Evolutionary conservation across 768 basidiomycete species (phyloP), one percentile per base, ranked within the genome.

Genomic region (Fomitopsis serialis): DNA sequence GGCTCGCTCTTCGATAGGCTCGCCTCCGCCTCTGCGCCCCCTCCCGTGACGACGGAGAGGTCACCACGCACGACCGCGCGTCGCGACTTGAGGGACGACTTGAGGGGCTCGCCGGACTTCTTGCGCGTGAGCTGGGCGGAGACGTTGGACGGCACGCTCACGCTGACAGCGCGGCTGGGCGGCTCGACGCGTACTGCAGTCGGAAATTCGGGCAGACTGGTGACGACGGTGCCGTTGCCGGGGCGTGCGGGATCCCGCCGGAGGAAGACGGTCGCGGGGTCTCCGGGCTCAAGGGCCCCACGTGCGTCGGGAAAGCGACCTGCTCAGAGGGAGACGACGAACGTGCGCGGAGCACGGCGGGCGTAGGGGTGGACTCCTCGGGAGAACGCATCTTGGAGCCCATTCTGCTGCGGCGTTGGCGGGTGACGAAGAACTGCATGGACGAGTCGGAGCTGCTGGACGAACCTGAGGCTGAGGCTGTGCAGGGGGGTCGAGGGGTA

Each of bases 81-180:
- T 53, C 78, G 75, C 23, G 80, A 74, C 72, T 97, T 98, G 59
- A 98, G 78, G 2, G 94, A 92, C 2, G 92, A 85, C 68, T 92
- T 94, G 63, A 98, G 82, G 4, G 90, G 84, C 70, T 97, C 90
- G 35, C 96, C 95, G 13, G 91, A 92, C 71, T 97, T 98, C 70
- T 98, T 98, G 55, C 93, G 83, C 32, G 92, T 74, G 49, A 88
- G 72, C 48, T 75, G 71, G 19, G 78, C 65, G 55, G 72, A 68
- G 42, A 66, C 64, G 36, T 58, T 54, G 11, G 69, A 24, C 4
- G 65, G 48, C 4, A 50, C 54, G 2, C 61, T 54, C n/a, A 57
- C 56, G 34, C 57, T 58, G 19, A 51, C 42, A 8, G 50, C 42
- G 19, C 56, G 56, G 54, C 43, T 32, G 17, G 44, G 35, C 48